phyloP scores from a whole-genome alignment of 345 rosid species.

The Anastatica hierochuntica region DNA sequence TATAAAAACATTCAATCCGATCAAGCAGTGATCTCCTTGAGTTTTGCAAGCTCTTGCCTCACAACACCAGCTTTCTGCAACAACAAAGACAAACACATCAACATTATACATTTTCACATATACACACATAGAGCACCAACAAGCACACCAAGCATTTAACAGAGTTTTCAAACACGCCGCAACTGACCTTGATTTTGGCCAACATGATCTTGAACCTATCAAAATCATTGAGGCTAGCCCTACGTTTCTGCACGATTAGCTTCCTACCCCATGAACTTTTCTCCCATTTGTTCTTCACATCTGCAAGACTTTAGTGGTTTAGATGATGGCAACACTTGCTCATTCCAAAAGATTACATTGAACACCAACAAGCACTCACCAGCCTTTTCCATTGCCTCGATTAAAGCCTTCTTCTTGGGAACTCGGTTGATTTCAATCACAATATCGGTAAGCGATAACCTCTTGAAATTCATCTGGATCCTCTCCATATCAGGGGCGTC shows the following conservation, averaged over 20 bases:
- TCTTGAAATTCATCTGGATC: slow-evolving; percentile 81
- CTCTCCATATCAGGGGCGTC: slow-evolving; percentile 91
- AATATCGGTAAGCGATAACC: slow-evolving; percentile 73
- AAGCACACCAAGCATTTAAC: too few relatives aligned
- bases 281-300: slow-evolving; percentile 72
- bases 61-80: slow-evolving; percentile 38
- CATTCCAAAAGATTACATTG: not conserved
- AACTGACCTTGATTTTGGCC: slow-evolving; percentile 60
- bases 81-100: too few relatives aligned
- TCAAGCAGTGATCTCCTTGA: slow-evolving; percentile 26
- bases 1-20: not conserved
- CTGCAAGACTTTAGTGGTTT: slow-evolving; percentile 13
- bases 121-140: too few relatives aligned
- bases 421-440: slow-evolving; percentile 64
- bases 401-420: slow-evolving; percentile 64
- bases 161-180: too few relatives aligned
- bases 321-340: not conserved
- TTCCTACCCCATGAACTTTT: slow-evolving; percentile 69
- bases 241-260: slow-evolving; percentile 49
- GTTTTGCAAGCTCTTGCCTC: slow-evolving; percentile 40
- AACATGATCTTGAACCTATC: slow-evolving; percentile 73
- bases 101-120: too few relatives aligned
- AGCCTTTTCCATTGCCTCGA: slow-evolving; percentile 85
- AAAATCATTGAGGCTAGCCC: slow-evolving; percentile 58
- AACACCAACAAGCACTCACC: slow-evolving; percentile 35